Evolutionary conservation across 768 basidiomycete genomes (phyloP), one percentile per base, ranked within the genome.

Genomic region (Termitomyces sp.): DNA sequence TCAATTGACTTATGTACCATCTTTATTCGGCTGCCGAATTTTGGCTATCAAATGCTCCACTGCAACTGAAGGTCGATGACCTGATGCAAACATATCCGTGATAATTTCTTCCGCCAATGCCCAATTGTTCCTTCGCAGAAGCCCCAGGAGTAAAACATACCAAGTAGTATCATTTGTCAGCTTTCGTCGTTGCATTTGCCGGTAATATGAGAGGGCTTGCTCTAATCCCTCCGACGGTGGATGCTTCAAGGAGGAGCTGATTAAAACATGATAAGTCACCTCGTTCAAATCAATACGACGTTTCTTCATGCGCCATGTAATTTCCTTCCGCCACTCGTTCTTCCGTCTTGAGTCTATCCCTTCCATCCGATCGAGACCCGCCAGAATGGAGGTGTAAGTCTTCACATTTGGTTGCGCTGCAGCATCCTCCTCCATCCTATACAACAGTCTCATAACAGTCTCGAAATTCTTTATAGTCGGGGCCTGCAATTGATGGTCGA

Each of bases 381-480:
- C 77, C 52, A 97, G 78, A 53, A 97, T 77, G 2, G 86, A 79
- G 0, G 94, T 95, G 73, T 94, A 98, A 34, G 92, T 94, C 63
- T 94, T 81, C 61, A 86, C 85, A 69, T 89, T 96, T 1, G 92
- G 89, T 50, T 71, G 71, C 31, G 77, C 71, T 5, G 76, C 70
- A 4, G 76, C 72, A 56, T 81, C 74, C 56, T 77, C 72, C 71
- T 94, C 94, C 91, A 98, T 94, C 68, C 79, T 81, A 57, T 79
- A 73, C 59, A 97, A 75, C 57, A 98, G 72, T n/a, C 83, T 77
- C 66, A 95, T 75, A 1, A 88, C 92, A 2, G 83, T 82, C 5
- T 72, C 73, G 36, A 97, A 71, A 56, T 83, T 81, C 36, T 77
- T 72, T 55, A 81, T 78, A 45, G 78, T 80, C 8, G 81, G 79